Evolutionary conservation across 176 grass and related monocot genomes (phyloP), one percentile per base, ranked within the genome.

Genomic region (Leersia perrieri): DNA sequence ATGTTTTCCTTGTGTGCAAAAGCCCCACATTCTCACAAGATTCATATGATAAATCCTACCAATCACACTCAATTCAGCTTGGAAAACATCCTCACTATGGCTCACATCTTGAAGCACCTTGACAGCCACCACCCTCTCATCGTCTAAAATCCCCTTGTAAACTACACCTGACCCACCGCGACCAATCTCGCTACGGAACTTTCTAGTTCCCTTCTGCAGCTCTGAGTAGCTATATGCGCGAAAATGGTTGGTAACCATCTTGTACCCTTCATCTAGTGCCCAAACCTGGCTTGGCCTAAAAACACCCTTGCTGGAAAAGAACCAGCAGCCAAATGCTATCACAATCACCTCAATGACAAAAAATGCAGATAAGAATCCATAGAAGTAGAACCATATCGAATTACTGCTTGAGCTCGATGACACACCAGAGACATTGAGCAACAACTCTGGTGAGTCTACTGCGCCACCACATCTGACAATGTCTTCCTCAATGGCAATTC

Each of bases 111-210:
- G 42, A 14, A 90, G 76, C 63, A 72, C 80, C 75, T 90, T 93
- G 41, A 93, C 80, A 0, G 91, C 87, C 12, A 85, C 84, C 0
- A 51, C 34, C 80, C 84, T 76, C 15, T 23, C 55, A 1, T 90
- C 69, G 0, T 70, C 84, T n/a, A 90, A 55, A 70, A 77, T 3
- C 9, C 87, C 90, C 16, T 87, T 89, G 64, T 92, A 92, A 4
- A 89, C 87, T 0, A 83, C 34, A 12, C 84, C 84, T 1, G 91
- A 93, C 5, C 87, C 75, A 15, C 91, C 91, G n/a, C 64, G 49
- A 2, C 87, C 87, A 49, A 90, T 38, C 53, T 60, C 62, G 44
- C 70, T 18, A 1, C 44, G 47, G 41, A 93, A 90, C 60, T 86
- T 85, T 31, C 20, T 26, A 2, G 91, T 90, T 20, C 88, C 88